These are phyloP conservation scores for Plasmopara halstedii DNA, from an alignment of 352 stramenopile genomes.

Conservation along the genomic window DNA sequence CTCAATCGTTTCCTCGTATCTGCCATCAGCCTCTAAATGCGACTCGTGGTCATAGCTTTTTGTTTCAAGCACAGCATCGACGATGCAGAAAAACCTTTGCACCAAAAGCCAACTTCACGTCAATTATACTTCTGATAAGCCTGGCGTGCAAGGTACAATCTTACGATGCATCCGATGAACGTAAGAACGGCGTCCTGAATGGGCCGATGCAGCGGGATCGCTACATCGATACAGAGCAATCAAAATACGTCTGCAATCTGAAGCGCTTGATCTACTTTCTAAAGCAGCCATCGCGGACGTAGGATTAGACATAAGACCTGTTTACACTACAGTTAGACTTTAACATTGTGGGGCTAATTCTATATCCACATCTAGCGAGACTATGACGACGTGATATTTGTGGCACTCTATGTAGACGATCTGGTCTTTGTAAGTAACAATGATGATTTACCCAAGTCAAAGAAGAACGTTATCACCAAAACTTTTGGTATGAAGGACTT, in stretches of 20 bases:
- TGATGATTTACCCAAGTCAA: not conserved
- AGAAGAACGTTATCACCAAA: not conserved
- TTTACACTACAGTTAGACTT: not conserved
- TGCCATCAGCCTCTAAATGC: no score
- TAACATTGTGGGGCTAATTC: not conserved
- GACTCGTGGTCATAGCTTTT: no score
- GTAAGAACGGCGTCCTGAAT: not conserved
- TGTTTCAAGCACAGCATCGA: not conserved
- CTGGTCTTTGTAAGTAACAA: not conserved
- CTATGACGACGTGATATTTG: not conserved
- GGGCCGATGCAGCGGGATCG: not conserved
- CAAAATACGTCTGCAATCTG: not conserved
- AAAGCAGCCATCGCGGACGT: not conserved
- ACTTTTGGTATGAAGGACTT: not conserved
- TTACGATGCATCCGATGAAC: not conserved
- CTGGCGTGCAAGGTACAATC: not conserved
- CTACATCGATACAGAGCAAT: not conserved
- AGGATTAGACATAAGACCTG: not conserved
- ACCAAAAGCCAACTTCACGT: not conserved
- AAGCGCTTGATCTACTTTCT: not conserved
- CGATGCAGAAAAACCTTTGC: not conserved
- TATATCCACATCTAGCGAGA: no score
- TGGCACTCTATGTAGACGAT: no score
- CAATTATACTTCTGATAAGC: not conserved
- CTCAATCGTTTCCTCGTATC: no score